Conservation (phyloP, 2,329 filamentous ascomycete genomes). For the Aspergillus neotritici region DNA sequence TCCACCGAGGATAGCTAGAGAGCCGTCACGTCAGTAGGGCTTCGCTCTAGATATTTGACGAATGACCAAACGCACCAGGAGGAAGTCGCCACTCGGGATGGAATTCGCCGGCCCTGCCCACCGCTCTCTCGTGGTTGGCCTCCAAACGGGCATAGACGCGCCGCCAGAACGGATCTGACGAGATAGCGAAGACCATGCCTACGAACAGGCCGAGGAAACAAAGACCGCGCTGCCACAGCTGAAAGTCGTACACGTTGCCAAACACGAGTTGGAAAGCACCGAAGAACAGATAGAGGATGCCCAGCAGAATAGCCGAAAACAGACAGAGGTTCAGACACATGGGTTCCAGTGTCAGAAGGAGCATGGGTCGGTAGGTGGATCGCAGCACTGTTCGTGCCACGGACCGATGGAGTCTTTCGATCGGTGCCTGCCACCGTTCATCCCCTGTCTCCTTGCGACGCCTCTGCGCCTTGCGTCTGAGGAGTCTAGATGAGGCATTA, state of each 20-base stretch:
- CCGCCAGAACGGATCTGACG: conserved; percentile 45
- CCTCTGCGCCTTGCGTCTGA: conserved; percentile 64
- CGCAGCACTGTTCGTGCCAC: conserved; percentile 56
- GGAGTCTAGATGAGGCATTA: conserved; percentile 38
- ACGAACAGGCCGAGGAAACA: conserved; percentile 59
- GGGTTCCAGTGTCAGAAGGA: conserved; percentile 73
- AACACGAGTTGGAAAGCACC: conserved; percentile 83
- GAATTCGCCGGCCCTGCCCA: conserved; percentile 42
- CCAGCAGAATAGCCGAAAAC: conserved; percentile 77
- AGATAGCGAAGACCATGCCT: conserved; percentile 42
- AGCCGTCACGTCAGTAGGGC: conserved; percentile 5
- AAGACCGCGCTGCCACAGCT: conserved; percentile 72
- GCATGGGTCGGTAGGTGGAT: conserved; percentile 62
- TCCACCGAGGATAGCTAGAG: conserved; percentile 60
- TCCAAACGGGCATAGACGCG: conserved; percentile 40
- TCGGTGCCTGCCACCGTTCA: conserved; percentile 66
- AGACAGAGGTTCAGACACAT: conserved; percentile 81
- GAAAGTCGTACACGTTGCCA: conserved; percentile 65
- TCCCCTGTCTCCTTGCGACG: conserved; percentile 73
- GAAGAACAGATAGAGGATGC: conserved; percentile 86
- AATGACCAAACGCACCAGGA: conserved; percentile 45
- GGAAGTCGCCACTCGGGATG: conserved; percentile 86
- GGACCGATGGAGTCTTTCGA: conserved; percentile 66
- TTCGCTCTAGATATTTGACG: neutral
- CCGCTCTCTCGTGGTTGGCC: conserved; percentile 31